Evolutionary conservation across 129 eudicot genomes (phyloP).

Genomic region (Mikania micrantha): DNA sequence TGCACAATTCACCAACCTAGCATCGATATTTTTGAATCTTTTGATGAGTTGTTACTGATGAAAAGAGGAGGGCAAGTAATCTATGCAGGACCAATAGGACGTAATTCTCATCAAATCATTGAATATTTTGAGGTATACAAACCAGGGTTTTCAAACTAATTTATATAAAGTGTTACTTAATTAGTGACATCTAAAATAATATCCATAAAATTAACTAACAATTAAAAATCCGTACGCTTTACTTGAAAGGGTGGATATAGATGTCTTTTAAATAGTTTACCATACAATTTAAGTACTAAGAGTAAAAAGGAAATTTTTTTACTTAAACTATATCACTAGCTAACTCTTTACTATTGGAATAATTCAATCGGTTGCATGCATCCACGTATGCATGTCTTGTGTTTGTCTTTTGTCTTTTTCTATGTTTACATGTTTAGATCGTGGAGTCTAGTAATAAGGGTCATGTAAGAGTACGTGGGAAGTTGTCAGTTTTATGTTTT

Average conservation of each 20-base stretch:
- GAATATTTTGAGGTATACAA: conserved; percentile 74
- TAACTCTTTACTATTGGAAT: too few relatives aligned
- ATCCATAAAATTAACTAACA: background rate
- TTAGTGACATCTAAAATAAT: background rate
- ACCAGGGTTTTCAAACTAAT: background rate
- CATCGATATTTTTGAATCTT: conserved; percentile 93
- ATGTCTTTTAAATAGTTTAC: background rate
- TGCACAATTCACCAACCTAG: conserved; percentile 99
- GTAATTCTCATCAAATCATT: conserved; percentile 64
- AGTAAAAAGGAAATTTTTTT: background rate
- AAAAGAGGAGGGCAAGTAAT: conserved; percentile 98
- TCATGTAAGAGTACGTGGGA: too few relatives aligned
- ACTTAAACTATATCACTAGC: too few relatives aligned
- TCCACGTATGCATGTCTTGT: too few relatives aligned
- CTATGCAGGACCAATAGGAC: conserved; percentile 81
- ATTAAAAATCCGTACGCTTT: background rate
- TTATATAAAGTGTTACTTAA: background rate
- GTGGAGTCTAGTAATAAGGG: too few relatives aligned
- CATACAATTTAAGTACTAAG: background rate
- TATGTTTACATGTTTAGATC: too few relatives aligned
- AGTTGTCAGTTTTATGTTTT: too few relatives aligned
- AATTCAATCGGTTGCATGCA: too few relatives aligned
- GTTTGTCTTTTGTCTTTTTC: too few relatives aligned
- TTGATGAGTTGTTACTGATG: conserved; percentile 79
- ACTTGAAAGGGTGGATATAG: background rate